Conservation (phyloP, 1,139 yeast species). For the Debaryomyces singareniensis region DNA sequence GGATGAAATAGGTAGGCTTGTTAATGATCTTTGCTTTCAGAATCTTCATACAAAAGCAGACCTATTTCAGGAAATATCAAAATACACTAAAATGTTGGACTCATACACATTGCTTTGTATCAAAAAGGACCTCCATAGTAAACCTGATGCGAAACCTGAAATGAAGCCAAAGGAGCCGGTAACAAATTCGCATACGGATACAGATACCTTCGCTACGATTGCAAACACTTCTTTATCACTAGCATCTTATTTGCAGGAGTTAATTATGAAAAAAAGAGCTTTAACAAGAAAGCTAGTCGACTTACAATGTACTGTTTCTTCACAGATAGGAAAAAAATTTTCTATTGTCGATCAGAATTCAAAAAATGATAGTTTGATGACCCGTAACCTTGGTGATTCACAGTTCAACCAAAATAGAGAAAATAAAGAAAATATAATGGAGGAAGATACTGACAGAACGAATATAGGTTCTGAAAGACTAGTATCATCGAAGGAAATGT, state of each 20-base stretch:
- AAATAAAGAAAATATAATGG: constrained; percentile 5
- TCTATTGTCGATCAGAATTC: not conserved
- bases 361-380: constrained; percentile 1
- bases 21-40: constrained; percentile 37
- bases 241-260: not conserved
- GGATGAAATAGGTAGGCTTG: constrained; percentile 35
- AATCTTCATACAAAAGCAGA: constrained; percentile 29
- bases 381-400: not conserved
- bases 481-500: not conserved
- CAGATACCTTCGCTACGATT: not conserved
- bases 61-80: constrained; percentile 12
- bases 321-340: too few species aligned
- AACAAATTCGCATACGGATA: not conserved
- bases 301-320: too few species aligned
- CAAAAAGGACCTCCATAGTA: constrained; percentile 7
- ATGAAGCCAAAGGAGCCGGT: not conserved
- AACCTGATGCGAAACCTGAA: constrained; percentile 2
- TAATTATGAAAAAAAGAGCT: not conserved
- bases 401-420: too few species aligned
- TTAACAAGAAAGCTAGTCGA: not conserved
- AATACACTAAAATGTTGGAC: constrained; percentile 14
- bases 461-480: too few species aligned
- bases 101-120: constrained; percentile 5
- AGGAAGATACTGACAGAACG: constrained; percentile 1
- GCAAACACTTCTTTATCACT: not conserved